Conservation (phyloP, 2,329 filamentous ascomycete species). For the Aspergillus candidus region DNA sequence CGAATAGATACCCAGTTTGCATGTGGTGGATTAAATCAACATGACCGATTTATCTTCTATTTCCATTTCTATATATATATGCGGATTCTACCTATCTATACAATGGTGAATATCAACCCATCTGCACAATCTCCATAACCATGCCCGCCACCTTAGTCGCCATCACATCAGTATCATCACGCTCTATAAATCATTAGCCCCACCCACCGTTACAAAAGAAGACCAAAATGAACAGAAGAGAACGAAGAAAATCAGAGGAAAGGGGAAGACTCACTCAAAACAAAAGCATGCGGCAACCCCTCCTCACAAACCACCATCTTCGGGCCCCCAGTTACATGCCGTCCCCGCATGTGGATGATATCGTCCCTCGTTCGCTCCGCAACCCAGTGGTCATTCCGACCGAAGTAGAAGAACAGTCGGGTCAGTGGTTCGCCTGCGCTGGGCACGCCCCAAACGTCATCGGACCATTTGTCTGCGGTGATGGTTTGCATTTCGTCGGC, state of each 20-base stretch:
- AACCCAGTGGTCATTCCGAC: constrained; percentile 56
- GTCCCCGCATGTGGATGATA: constrained; percentile 44
- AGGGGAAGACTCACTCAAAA: constrained; percentile 41
- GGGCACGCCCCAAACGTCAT: constrained; percentile 53
- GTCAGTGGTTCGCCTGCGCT: constrained; percentile 29
- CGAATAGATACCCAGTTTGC: too few relatives aligned
- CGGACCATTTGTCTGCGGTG: constrained; percentile 51
- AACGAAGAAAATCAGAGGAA: neutral
- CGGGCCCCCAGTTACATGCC: constrained; percentile 31
- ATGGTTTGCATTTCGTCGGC: constrained; percentile 54
- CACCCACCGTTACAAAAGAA: neutral
- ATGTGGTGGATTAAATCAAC: too few relatives aligned
- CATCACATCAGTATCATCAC: constrained; percentile 39
- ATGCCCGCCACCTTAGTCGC: constrained; percentile 47
- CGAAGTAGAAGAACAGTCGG: constrained; percentile 55
- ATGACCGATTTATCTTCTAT: too few relatives aligned
- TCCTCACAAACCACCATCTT: constrained; percentile 52
- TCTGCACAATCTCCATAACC: constrained; percentile 37
- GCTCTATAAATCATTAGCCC: constrained; percentile 20
- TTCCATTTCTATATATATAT: neutral
- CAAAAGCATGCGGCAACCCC: constrained; percentile 56
- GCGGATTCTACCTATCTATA: neutral
- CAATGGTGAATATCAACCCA: neutral
- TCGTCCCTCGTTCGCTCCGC: constrained; percentile 52
- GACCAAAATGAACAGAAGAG: neutral